A percentile compares a stretch with the other conserved stretches of the same genome.
Evolutionary conservation across 352 stramenopile genomes (phyloP).

Genomic region (Peronosclerospora sorghi): DNA sequence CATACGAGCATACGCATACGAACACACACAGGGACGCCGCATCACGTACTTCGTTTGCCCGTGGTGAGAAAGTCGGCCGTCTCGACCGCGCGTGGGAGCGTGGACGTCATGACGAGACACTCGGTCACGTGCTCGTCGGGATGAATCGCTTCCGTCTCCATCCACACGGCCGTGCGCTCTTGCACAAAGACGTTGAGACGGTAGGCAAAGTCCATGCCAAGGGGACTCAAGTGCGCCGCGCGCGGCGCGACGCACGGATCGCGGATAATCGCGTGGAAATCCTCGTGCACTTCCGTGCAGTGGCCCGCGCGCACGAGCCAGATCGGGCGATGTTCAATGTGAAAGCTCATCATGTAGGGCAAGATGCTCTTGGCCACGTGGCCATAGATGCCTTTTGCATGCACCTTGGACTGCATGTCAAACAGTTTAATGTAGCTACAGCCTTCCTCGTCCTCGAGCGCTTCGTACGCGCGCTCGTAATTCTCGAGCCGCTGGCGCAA

Average conservation of each 20-base stretch:
- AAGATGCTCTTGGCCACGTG: conserved; percentile 88
- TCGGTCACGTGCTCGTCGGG: conserved; percentile 34
- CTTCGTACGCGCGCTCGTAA: conserved; percentile 83
- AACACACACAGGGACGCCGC: background rate
- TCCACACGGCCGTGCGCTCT: conserved; percentile 48
- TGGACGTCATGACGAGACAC: conserved; percentile 68
- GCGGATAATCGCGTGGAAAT: conserved; percentile 58
- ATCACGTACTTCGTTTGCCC: conserved; percentile 32
- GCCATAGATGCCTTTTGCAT: conserved; percentile 79
- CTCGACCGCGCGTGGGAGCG: conserved; percentile 64
- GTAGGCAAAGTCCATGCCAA: conserved; percentile 88
- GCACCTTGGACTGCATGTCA: conserved; percentile 79
- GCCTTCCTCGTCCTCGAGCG: conserved; percentile 73
- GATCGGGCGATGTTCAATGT: conserved; percentile 88
- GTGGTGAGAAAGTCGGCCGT: conserved; percentile 50
- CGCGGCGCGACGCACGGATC: conserved; percentile 66
- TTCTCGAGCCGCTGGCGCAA: conserved; percentile 78
- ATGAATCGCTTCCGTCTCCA: conserved; percentile 30
- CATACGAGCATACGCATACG: conserved; percentile 2
- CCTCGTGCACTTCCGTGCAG: conserved; percentile 52
- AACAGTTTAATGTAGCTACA: conserved; percentile 88
- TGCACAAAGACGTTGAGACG: conserved; percentile 88
- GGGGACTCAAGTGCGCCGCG: conserved; percentile 75
- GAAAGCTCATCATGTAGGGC: conserved; percentile 91
- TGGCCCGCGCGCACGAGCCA: conserved; percentile 88